A percentile compares a stretch with the other conserved stretches of the same genome.
Conservation (phyloP, 495 filamentous ascomycete species). For the Xylaria venustula region DNA sequence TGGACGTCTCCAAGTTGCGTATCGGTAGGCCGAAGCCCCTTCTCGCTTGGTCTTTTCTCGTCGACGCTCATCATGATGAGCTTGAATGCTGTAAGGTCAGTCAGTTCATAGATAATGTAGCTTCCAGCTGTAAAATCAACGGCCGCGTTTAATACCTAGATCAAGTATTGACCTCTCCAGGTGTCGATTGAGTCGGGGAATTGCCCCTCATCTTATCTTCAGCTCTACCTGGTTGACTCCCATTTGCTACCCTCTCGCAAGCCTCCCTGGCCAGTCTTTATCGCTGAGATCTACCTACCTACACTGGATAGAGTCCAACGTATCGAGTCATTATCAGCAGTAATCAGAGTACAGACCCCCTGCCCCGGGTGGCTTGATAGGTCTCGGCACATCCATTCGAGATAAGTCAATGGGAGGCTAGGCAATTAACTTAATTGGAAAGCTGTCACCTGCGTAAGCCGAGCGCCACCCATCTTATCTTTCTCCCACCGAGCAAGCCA, state of each 20-base stretch:
- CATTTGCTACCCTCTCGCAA: not conserved
- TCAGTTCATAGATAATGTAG: not conserved
- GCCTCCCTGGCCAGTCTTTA: not conserved
- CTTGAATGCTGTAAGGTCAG: not conserved
- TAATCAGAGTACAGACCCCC: not conserved
- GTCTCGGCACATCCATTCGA: not conserved
- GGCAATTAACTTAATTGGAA: not conserved
- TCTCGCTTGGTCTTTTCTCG: not conserved
- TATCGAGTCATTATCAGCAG: not conserved
- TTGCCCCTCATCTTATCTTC: constrained; percentile 9
- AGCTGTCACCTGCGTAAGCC: too few relatives aligned
- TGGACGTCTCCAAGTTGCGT: constrained; percentile 32
- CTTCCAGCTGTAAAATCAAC: not conserved
- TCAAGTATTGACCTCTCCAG: not conserved
- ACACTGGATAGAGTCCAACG: not conserved
- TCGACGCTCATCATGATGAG: not conserved
- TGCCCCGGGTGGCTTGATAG: not conserved
- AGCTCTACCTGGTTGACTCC: not conserved
- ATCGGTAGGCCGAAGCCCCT: constrained; percentile 6
- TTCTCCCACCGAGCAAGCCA: too few relatives aligned
- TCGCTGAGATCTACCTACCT: not conserved
- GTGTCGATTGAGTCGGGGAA: not conserved
- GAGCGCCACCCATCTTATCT: too few relatives aligned
- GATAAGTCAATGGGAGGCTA: not conserved
- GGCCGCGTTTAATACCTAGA: not conserved